Base-by-base conservation (phyloP, 1,284 basidiomycete species). In the Ganoderma meredithae region DNA sequence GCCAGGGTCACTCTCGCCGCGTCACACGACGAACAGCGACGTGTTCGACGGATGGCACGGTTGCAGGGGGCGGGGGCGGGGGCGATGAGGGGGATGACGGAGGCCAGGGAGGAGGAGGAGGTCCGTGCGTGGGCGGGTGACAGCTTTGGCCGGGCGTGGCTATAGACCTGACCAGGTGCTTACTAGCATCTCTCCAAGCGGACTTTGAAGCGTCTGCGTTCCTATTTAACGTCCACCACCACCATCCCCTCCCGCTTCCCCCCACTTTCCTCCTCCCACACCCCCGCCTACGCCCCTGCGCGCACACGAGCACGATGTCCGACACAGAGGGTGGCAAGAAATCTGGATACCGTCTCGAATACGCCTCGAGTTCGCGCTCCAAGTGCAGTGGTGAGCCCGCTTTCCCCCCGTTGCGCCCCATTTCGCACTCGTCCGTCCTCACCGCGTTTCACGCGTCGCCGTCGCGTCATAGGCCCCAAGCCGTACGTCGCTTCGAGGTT, bases 331-430 rank as follows among this genome's bases (percentile, higher is more conserved):
- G 80, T 67, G 79, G 78, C 73, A 82, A 86, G 78, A 84, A 85
- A 70, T 78, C 84, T 61, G 91, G 89, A 71, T 95, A 95, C 81
- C 88, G 93, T 74, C 81, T 95, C 62, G 94, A 95, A 80, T 93
- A 93, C 78, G 87, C 93, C 61, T 69, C 81, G 49, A 88, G 86
- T 67, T 83, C 81, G 69, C 86, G 95, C 65, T 84, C 95, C 27
- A 91, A 90, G 78, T 97, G 95, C 83, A 95, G 94, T 84, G 95
- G 95, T 92, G 67, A 66, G 85, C 80, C 59, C 58, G 58, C 33
- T 63, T 69, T 71, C 72, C 67, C 61, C 70, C 70, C 64, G 69
- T 66, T 71, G 74, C 69, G 67, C 69, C 59, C 47, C 36, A 31
- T 49, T 60, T 62, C 59, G 62, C 64, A 63, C 64, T 72, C 62